Base-by-base conservation (phyloP, 169 alveolate genomes). In the Plasmodium relictum region DNA sequence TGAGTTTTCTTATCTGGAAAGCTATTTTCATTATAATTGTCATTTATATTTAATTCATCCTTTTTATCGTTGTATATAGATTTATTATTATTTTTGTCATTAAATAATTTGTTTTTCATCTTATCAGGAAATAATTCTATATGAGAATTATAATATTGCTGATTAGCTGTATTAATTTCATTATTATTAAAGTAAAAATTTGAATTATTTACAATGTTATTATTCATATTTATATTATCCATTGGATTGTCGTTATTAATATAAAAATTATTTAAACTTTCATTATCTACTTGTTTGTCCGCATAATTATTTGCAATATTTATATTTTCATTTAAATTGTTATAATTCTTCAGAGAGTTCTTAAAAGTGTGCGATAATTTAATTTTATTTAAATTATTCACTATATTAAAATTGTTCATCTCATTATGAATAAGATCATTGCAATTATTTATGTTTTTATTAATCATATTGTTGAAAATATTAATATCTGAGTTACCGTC, bases 61-160 rank as follows among this genome's bases (percentile, higher is more conserved):
- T 58, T 76, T 54, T 76, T 76, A 5, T 54, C 89, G 45, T 22
- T 76, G 37, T 62, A 76, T 18, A 76, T 76, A 41, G 89, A 10
- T 14, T 16, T 62, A 45, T 26, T 76, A 76, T 54, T 52, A 76
- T 68, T 63, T 24, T 62, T 76, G 20, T 76, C 62, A 7, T 45
- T 76, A 62, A 54, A 73, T 16, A 72, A 73, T 56, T 73, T 73
- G 54, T 56, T 52, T 10, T 59, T 24, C 39, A 73, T 18, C 22
- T 73, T 73, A 18, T 73, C 71, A 37, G 87, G 14, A 62, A 62
- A 44, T 12, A 42, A 24, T 76, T 76, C 74, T 31, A 48, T 39
- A 18, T 62, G 62, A 5, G 76, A 62, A 45, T 65, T 76, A 58
- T 76, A 62, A 76, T 72, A 72, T 26, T 41, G 37, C 39, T 61